Conservation (phyloP, 495 filamentous ascomycete species). For the Schizothecium vesticola region DNA sequence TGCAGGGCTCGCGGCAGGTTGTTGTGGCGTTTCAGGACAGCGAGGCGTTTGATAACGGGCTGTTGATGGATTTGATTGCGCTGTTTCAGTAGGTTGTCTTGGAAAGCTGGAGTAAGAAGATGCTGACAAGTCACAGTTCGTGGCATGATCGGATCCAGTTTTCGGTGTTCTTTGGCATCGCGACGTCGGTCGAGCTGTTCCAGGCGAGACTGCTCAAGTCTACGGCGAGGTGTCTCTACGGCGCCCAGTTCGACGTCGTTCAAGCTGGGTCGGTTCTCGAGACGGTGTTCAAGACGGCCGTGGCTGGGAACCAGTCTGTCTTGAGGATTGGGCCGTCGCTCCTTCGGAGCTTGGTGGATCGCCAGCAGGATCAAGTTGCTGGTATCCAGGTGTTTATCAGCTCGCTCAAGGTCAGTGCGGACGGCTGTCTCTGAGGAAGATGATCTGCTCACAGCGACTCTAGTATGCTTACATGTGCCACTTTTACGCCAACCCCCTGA, state of each 20-base stretch:
- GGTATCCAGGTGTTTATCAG: constrained; percentile 75
- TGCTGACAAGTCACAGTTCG: constrained; percentile 47
- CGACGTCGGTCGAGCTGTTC: constrained; percentile 85
- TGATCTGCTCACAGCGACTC: not conserved
- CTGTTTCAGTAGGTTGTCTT: constrained; percentile 62
- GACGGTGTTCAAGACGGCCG: constrained; percentile 65
- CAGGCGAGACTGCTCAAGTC: constrained; percentile 76
- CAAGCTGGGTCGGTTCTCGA: constrained; percentile 70
- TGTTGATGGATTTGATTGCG: constrained; percentile 72
- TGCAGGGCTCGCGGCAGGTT: constrained; percentile 53
- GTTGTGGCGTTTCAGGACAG: constrained; percentile 82
- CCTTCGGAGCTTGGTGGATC: constrained; percentile 62
- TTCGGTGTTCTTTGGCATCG: constrained; percentile 78
- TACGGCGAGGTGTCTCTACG: constrained; percentile 63
- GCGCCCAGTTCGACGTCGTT: constrained; percentile 78
- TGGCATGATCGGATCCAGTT: constrained; percentile 91
- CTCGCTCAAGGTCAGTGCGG: constrained; percentile 63
- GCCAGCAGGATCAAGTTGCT: constrained; percentile 80
- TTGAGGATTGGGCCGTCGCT: constrained; percentile 65
- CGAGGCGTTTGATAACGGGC: constrained; percentile 79
- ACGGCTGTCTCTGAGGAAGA: not conserved
- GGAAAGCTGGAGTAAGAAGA: not conserved
- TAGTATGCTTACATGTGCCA: constrained; percentile 95
- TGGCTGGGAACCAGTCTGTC: constrained; percentile 47
- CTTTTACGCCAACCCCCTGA: constrained; percentile 88